Evolutionary conservation across 2,329 filamentous ascomycete genomes (phyloP), one percentile per base, ranked within the genome.

Genomic region (Neopestalotiopsis clavispora): DNA sequence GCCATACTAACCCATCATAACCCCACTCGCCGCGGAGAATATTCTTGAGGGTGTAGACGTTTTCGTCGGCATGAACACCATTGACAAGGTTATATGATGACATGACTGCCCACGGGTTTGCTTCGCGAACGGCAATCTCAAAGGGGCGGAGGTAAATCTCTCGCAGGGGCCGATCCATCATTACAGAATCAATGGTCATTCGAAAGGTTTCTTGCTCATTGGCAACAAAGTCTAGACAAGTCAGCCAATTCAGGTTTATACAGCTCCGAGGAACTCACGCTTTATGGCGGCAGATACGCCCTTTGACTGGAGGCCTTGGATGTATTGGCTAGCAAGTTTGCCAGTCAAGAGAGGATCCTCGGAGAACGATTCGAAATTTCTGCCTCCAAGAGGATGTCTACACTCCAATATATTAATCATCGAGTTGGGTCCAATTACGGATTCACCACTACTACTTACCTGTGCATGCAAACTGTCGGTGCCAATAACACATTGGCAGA

Each of bases 301-400:
- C 70, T 89, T 90, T 30, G 91, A 90, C 76, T 96, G 93, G 67
- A 93, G 83, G 7, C 92, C 92, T 62, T 88, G 89, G 75, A 93
- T 91, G 71, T 93, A 93, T 69, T 91, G 87, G 0, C 91, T 88
- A 13, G 92, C 91, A 70, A 94, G 82, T 71, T 90, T 92, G 40
- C 92, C 92, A 0, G 92, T 93, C 4, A 97, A 84, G 10, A 91
- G 86, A 0, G 93, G 93, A 73, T 96, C 94, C 78, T 96, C 94
- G 0, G 92, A 94, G 78, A 94, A 96, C 0, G 93, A 94, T 80
- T 97, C 94, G 73, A 96, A 97, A 72, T 94, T 94, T 69, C 94
- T 87, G 20, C 94, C 94, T n/a, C 93, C 93, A 0, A 96, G 85
- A 0, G 94, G 94, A 64, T 92, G 92, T 17, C 94, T 52, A 20